These are phyloP conservation scores for Fusarium compactum DNA, from an alignment of 2,329 filamentous ascomycete genomes.

Conservation along the genomic window DNA sequence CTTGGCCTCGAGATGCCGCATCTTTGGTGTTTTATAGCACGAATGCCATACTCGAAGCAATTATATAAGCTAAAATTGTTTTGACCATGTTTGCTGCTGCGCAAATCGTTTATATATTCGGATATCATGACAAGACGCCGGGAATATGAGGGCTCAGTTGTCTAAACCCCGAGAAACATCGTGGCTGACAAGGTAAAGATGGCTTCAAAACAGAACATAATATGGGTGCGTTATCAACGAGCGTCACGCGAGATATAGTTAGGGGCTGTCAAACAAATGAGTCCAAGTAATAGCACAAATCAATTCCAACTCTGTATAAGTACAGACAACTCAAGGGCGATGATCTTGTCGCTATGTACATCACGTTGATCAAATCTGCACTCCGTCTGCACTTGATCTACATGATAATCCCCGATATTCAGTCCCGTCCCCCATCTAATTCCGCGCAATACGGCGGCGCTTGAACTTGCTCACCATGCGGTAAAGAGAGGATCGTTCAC, in stretches of 20 bases:
- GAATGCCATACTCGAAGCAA: neutral
- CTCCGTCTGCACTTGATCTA: neutral
- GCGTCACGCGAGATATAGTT: neutral
- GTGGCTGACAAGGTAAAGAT: neutral
- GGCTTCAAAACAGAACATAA: neutral
- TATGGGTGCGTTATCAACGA: neutral
- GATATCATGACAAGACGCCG: neutral
- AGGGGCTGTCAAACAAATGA: too few relatives aligned
- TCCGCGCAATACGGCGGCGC: constrained; percentile 19
- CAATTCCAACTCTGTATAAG: neutral
- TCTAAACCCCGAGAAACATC: neutral
- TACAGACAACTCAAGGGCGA: neutral
- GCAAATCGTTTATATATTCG: neutral
- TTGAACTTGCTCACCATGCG: constrained; percentile 31
- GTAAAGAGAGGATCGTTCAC: constrained; percentile 22
- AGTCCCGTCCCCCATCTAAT: neutral
- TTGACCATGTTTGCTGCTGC: neutral
- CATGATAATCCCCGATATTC: neutral
- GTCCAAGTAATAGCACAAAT: neutral
- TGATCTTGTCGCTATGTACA: constrained; percentile 6
- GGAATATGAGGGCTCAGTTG: neutral
- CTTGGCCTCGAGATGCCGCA: neutral
- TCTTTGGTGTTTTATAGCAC: neutral
- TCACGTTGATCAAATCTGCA: neutral
- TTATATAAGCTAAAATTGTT: neutral